Conservation (phyloP, 345 rosid species). For the Boechera divaricarpa region DNA sequence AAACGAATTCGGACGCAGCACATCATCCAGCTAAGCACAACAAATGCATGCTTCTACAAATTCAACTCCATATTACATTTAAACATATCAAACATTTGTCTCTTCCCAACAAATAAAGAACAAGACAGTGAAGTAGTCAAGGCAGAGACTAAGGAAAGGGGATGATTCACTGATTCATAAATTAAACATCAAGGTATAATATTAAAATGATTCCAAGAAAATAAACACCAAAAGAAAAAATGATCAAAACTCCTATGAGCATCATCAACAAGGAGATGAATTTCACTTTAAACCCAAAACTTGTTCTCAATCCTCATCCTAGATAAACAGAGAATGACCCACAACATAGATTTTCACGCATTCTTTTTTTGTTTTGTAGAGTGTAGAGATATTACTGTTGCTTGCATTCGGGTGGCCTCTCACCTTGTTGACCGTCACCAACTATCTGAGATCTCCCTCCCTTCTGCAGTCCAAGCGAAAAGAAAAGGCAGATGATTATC, state of each 20-base stretch:
- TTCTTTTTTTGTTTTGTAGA: background rate
- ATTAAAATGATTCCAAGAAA: background rate
- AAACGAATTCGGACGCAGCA: background rate
- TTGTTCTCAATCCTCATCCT: slow-evolving; percentile 12
- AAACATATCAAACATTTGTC: background rate
- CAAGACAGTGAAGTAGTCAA: background rate
- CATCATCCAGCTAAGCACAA: background rate
- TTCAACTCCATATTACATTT: background rate
- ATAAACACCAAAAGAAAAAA: slow-evolving; percentile 25
- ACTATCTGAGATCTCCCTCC: slow-evolving; percentile 52
- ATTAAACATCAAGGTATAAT: slow-evolving; percentile 2
- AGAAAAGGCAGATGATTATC: background rate
- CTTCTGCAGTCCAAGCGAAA: slow-evolving; percentile 49
- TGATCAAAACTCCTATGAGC: slow-evolving; percentile 29
- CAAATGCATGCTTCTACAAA: background rate
- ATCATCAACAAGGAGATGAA: slow-evolving; percentile 18
- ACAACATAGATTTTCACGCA: background rate
- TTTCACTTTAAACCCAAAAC: background rate
- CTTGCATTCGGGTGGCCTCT: slow-evolving; percentile 92
- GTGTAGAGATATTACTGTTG: slow-evolving; percentile 54
- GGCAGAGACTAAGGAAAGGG: background rate
- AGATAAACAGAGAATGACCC: slow-evolving; percentile 1
- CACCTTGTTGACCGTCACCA: slow-evolving; percentile 61
- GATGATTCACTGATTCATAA: slow-evolving; percentile 18
- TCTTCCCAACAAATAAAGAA: background rate